Percentiles rank a stretch among this genome's conserved stretches.
Evolutionary conservation across 768 basidiomycete species (phyloP).

Genomic region (Paxillus ammoniavirescens): DNA sequence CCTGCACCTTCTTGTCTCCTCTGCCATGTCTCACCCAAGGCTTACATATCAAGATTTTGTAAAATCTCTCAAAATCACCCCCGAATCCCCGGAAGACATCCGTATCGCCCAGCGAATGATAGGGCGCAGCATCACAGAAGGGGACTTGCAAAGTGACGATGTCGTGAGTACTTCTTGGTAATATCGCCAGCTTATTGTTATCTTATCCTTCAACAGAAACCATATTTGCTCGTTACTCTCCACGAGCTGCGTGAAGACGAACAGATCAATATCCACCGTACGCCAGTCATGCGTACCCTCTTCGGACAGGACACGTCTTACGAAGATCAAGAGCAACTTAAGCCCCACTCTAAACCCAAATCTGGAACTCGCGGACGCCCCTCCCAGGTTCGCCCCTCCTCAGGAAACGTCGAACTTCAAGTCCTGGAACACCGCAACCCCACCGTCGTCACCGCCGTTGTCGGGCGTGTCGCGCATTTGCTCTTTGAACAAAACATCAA

Average conservation of each 20-base stretch:
- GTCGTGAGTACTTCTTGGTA: constrained; percentile 38
- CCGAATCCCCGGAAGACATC: constrained; percentile 31
- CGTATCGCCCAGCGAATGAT: constrained; percentile 35
- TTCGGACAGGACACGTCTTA: constrained; percentile 27
- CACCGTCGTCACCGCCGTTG: constrained; percentile 45
- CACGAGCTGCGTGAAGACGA: constrained; percentile 35
- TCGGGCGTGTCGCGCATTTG: constrained; percentile 44
- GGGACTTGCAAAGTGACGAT: constrained; percentile 45
- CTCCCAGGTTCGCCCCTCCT: constrained; percentile 9
- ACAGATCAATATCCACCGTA: constrained; percentile 33
- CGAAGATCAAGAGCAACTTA: constrained; percentile 12
- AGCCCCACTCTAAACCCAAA: constrained; percentile 5
- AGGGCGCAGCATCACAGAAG: constrained; percentile 40
- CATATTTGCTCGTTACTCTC: constrained; percentile 42
- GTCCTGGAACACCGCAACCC: constrained; percentile 36
- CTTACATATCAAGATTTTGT: constrained; percentile 42
- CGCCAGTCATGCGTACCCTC: constrained; percentile 41
- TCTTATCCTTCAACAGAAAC: constrained; percentile 30
- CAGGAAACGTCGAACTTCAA: constrained; percentile 23
- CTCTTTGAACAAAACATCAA: constrained; percentile 47
- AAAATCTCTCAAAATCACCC: constrained; percentile 30
- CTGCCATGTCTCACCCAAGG: constrained; percentile 33
- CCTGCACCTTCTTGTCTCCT: constrained; percentile 45
- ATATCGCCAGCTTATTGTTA: neutral
- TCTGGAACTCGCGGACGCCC: constrained; percentile 15